phyloP scores from a whole-genome alignment of 306 rosid species.

The Malus sylvestris region DNA sequence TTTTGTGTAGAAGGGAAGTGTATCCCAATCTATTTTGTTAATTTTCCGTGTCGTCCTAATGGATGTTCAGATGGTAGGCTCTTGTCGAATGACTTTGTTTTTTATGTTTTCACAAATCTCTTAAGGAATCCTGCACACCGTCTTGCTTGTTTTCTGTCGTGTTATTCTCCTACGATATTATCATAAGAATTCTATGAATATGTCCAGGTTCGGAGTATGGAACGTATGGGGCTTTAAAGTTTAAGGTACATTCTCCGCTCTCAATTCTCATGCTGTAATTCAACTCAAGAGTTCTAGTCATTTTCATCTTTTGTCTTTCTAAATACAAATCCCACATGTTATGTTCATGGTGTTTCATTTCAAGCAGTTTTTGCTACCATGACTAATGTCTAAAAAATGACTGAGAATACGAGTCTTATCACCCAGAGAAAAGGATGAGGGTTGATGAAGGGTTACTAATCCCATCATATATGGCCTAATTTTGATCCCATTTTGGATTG shows the following conservation, averaged over 20 bases:
- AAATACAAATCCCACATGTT: not conserved
- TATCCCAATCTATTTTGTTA: not conserved
- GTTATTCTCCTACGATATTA: not conserved
- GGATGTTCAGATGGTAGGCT: not conserved
- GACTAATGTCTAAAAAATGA: not conserved
- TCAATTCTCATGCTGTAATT: not conserved
- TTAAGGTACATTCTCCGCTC: constrained; percentile 44
- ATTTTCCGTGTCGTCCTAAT: not conserved
- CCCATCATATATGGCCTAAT: too few species aligned
- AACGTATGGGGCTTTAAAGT: constrained; percentile 68
- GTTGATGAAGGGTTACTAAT: too few species aligned
- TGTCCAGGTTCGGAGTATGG: constrained; percentile 75
- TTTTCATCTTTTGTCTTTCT: not conserved
- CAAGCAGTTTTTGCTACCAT: not conserved
- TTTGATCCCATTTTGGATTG: too few species aligned
- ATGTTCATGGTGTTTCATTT: not conserved
- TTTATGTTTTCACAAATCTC: not conserved
- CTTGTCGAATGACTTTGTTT: not conserved
- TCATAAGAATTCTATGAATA: not conserved
- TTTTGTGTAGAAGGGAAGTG: not conserved
- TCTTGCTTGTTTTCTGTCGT: not conserved
- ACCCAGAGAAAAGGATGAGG: too few species aligned
- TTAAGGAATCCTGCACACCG: not conserved
- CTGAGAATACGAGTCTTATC: too few species aligned
- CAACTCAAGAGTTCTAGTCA: not conserved